Conservation (phyloP, 768 basidiomycete genomes). For the Cyathus striatus region DNA sequence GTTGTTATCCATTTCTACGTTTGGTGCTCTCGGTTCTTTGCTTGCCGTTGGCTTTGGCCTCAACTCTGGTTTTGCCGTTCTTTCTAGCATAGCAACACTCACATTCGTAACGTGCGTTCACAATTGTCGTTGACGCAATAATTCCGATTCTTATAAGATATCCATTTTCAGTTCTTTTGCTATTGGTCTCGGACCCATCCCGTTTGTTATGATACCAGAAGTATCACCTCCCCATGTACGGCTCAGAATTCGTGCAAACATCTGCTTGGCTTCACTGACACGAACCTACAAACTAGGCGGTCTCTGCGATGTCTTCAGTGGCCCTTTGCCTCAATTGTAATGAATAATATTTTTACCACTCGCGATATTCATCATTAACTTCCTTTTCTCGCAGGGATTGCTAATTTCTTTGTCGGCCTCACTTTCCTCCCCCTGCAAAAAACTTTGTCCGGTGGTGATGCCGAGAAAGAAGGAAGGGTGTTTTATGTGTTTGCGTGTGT, state of each 20-base stretch:
- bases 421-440: slow-evolving; percentile 83
- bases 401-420: slow-evolving; percentile 82
- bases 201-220: slow-evolving; percentile 90
- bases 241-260: no score
- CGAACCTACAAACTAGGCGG: slow-evolving; percentile 51
- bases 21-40: slow-evolving; percentile 63
- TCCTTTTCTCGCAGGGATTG: slow-evolving; percentile 50
- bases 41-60: slow-evolving; percentile 67
- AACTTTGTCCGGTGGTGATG: slow-evolving; percentile 56
- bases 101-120: slow-evolving; percentile 72
- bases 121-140: no score
- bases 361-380: slow-evolving; percentile 3
- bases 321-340: slow-evolving; percentile 69
- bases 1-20: slow-evolving; percentile 62
- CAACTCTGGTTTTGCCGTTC: slow-evolving; percentile 47
- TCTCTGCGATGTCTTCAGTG: slow-evolving; percentile 75
- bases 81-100: slow-evolving; percentile 72
- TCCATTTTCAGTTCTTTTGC: slow-evolving; percentile 69
- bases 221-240: slow-evolving; percentile 76
- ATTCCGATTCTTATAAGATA: background rate
- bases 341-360: slow-evolving; percentile 4
- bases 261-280: slow-evolving; percentile 4
- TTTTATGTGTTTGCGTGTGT: slow-evolving; percentile 79
- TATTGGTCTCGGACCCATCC: slow-evolving; percentile 85
- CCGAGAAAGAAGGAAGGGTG: slow-evolving; percentile 72